Base-by-base conservation (phyloP, 1,284 basidiomycete genomes). In the Porodaedalea pini region DNA sequence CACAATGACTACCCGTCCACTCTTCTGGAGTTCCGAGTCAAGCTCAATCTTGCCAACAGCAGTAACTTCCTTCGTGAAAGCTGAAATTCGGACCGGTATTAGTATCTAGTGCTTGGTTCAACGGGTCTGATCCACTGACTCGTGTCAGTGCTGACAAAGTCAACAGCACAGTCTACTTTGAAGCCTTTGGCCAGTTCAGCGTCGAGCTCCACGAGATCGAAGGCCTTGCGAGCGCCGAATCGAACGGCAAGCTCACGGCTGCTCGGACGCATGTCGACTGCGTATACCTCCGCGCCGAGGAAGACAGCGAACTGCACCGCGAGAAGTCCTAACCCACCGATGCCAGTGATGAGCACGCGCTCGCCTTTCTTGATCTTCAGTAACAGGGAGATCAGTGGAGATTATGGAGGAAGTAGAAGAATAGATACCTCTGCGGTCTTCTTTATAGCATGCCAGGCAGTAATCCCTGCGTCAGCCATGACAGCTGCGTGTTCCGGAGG, bases 261-360 rank as follows among this genome's bases (percentile, higher is more conserved):
- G 31, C 44, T 63, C 5, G 62, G 64, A 41, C 64, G 65, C 60
- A 64, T 64, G 54, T 70, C 67, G 50, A 66, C 53, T 25, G 61
- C 65, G 52, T 64, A 69, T 2, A 69, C 67, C 19, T 62, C 65
- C 17, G 65, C 65, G 11, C 67, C 67, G 43, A 65, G 64, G 49
- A 59, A 54, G 49, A 65, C 66, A 1, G 68, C 67, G 40, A 64
- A 64, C 54, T 70, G 68, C 6, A 70, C 57, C 0, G 68, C 69
- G 2, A 69, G 62, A 44, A 68, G 68, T 0, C 69, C 68, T 10
- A 70, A 59, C 1, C 69, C 68, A 13, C 69, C 69, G 44, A 67
- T 62, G 13, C 69, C 69, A 39, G 67, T 65, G 25, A 70, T 69
- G 21, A 69, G 61, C 2, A 70, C 68, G 5, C 31, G 21, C 21